Evolutionary conservation across 1,284 basidiomycete genomes (phyloP).

Genomic region (Austroboletus sp.): DNA sequence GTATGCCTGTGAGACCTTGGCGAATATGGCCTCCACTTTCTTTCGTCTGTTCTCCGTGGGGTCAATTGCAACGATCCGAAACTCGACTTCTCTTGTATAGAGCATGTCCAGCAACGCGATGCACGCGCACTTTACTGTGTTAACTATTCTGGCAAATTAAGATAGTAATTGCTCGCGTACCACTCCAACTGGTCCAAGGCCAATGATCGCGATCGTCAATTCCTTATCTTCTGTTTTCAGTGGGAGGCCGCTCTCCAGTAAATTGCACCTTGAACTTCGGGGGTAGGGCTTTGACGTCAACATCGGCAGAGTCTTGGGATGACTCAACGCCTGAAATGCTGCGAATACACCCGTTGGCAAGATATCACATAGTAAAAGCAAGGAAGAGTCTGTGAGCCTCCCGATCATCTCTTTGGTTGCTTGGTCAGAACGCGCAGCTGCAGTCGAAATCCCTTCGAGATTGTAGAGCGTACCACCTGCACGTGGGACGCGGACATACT

Average conservation of each 20-base stretch:
- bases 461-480: slow-evolving; percentile 76
- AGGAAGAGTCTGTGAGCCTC: slow-evolving; percentile 50
- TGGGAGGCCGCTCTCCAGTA: slow-evolving; percentile 21
- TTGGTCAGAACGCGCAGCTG: slow-evolving; percentile 28
- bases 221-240: slow-evolving; percentile 41
- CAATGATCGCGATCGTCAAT: slow-evolving; percentile 59
- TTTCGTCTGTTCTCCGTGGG: slow-evolving; percentile 48
- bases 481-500: slow-evolving; percentile 75
- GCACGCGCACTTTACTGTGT: slow-evolving; percentile 47
- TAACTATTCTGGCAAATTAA: neutral
- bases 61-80: slow-evolving; percentile 59
- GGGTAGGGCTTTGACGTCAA: slow-evolving; percentile 56
- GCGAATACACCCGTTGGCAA: slow-evolving; percentile 75
- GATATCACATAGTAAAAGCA: slow-evolving; percentile 75
- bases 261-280: slow-evolving; percentile 29
- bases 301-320: slow-evolving; percentile 59
- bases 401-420: slow-evolving; percentile 35
- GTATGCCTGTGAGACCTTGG: slow-evolving; percentile 42
- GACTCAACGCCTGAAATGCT: slow-evolving; percentile 62
- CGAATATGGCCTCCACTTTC: slow-evolving; percentile 53
- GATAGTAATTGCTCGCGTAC: slow-evolving; percentile 30
- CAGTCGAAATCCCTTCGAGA: slow-evolving; percentile 43
- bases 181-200: slow-evolving; percentile 71
- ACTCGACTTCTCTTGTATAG: slow-evolving; percentile 39
- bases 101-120: slow-evolving; percentile 62